Evolutionary conservation across 2,329 filamentous ascomycete genomes (phyloP).

Genomic region (Botrytis fabae): DNA sequence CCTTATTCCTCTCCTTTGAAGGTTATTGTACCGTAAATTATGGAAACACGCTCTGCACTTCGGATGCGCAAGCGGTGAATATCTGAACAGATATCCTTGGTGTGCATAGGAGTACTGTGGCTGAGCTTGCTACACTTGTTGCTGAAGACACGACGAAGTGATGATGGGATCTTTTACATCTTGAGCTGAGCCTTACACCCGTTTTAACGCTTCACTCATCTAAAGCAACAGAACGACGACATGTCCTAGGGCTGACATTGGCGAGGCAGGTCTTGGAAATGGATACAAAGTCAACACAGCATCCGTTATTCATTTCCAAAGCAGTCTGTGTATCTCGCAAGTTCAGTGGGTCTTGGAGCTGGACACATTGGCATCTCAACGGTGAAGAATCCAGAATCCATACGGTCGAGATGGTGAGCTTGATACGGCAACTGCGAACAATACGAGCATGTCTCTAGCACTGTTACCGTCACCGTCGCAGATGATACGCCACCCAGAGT

Average conservation of each 20-base stretch:
- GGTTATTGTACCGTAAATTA: background rate
- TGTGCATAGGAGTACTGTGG: background rate
- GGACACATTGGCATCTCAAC: background rate
- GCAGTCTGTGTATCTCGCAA: background rate
- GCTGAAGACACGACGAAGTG: background rate
- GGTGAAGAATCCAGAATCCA: background rate
- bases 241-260: background rate
- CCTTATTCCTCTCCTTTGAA: slow-evolving; percentile 1
- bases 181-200: background rate
- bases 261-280: background rate
- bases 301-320: background rate
- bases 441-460: background rate
- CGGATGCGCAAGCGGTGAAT: background rate
- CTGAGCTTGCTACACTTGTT: background rate
- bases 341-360: background rate
- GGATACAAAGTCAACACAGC: background rate
- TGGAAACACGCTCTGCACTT: background rate
- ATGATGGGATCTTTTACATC: background rate
- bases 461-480: background rate
- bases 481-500: no score
- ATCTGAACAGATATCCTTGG: background rate
- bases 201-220: background rate
- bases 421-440: background rate
- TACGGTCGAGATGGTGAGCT: background rate
- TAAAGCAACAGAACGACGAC: background rate